Evolutionary conservation across 140 eudicot species (phyloP), one percentile per base, ranked within the genome.

Genomic region (Stevia rebaudiana): DNA sequence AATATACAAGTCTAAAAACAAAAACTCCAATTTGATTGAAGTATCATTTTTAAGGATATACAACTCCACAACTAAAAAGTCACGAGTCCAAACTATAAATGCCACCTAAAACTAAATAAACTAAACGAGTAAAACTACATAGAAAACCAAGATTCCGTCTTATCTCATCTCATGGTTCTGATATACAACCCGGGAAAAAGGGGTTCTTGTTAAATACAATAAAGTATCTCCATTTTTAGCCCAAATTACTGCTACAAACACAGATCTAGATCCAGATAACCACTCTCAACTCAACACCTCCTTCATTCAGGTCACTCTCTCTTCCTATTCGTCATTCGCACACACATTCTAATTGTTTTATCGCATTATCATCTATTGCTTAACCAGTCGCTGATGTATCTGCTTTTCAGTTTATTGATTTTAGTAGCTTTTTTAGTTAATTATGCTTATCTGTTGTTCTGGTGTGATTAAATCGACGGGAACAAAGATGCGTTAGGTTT

Each of bases 191-290:
- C 16, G 4, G 47, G 47, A 6, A 42, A 42, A 42, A 12, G 8
- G 50, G 50, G n/a, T 15, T 46, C 51, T 46, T 46, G 51, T 46
- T 46, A 46, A 46, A 46, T 47, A 7, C 4, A 28, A 28, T 28
- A 43, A 43, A 43, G 50, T n/a, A 16, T 44, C 22, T 44, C n/a
- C 21, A 15, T 21, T 60, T 58, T 70, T 28, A 15, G 62, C 39
- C 46, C 48, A 60, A 23, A 58, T n/a, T 23, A 37, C 69, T 8
- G 69, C 31, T 18, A 42, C 19, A 72, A 52, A 35, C 61, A 73
- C 71, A 72, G 78, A 65, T 73, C 78, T 55, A 73, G 78, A 73
- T 73, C 78, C 78, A 73, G 43, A 42, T 64, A 55, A 54, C 33
- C 33, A 28, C 33, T 28, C 33, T 28, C 33, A 28, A 28, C 67